Evolutionary conservation across 208 protist species (phyloP).

Genomic region (Sergeia podlipaevii): DNA sequence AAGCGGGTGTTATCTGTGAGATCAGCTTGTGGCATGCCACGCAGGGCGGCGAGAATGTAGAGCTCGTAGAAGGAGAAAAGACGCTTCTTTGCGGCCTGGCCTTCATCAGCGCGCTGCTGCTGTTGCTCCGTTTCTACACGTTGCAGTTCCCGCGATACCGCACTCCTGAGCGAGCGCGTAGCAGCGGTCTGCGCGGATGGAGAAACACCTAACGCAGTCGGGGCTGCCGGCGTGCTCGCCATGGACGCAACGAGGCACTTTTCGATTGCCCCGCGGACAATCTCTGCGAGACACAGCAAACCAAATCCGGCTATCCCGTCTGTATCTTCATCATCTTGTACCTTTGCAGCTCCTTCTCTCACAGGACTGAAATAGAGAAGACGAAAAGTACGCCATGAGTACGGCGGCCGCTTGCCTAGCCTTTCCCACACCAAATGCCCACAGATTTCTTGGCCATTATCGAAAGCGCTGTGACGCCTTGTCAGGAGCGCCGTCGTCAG

Average conservation of each 20-base stretch:
- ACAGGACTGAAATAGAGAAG: slow-evolving; percentile 28
- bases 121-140: background rate
- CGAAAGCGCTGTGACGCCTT: slow-evolving; percentile 34
- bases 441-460: slow-evolving; percentile 39
- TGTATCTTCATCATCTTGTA: no score
- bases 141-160: background rate
- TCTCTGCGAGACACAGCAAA: no score
- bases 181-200: background rate
- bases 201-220: background rate
- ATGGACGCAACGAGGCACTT: no score
- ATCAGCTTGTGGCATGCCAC: slow-evolving; percentile 67
- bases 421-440: slow-evolving; percentile 36
- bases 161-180: background rate
- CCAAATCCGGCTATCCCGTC: no score
- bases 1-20: slow-evolving; percentile 49
- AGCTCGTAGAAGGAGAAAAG: slow-evolving; percentile 73
- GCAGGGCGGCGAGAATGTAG: slow-evolving; percentile 41
- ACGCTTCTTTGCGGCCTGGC: slow-evolving; percentile 11
- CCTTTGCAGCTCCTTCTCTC: background rate
- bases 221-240: background rate
- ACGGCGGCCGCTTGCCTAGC: slow-evolving; percentile 42
- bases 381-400: slow-evolving; percentile 32
- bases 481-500: slow-evolving; percentile 32
- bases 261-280: no score
- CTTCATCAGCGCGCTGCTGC: background rate